Percentiles rank a stretch among this genome's conserved stretches.
phyloP scores from a whole-genome alignment of 2,329 filamentous ascomycete species.

The Diaporthe humulicola region DNA sequence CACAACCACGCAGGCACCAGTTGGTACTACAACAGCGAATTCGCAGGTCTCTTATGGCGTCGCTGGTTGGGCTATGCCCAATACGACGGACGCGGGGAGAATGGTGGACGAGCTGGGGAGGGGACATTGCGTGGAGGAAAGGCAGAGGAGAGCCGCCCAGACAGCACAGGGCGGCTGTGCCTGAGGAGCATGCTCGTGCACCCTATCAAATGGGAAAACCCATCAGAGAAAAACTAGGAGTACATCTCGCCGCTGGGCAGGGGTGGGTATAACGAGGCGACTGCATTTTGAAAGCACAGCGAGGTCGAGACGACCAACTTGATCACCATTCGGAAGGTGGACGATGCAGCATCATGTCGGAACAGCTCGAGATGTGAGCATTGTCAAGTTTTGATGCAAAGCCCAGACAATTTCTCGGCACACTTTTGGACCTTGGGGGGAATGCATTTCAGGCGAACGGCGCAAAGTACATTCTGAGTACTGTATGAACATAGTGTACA shows the following conservation, averaged over 20 bases:
- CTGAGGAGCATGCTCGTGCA: slow-evolving; percentile 84
- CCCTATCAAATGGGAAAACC: slow-evolving; percentile 79
- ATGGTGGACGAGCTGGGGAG: slow-evolving; percentile 62
- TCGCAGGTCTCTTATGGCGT: slow-evolving; percentile 82
- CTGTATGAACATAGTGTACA: slow-evolving; percentile 36
- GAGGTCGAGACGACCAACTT: background rate
- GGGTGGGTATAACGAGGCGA: background rate
- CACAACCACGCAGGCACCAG: slow-evolving; percentile 86
- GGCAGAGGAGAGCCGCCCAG: slow-evolving; percentile 59
- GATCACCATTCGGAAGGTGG: background rate
- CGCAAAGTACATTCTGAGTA: slow-evolving; percentile 34
- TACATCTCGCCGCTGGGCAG: background rate
- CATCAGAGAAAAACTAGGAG: slow-evolving; percentile 52
- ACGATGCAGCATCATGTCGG: background rate
- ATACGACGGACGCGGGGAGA: slow-evolving; percentile 62
- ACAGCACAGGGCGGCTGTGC: slow-evolving; percentile 77
- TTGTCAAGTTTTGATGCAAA: background rate
- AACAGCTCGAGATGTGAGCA: background rate
- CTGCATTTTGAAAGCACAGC: slow-evolving; percentile 22
- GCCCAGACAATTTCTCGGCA: background rate
- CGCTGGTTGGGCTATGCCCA: slow-evolving; percentile 78
- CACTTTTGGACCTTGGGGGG: slow-evolving; percentile 1
- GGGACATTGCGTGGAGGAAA: slow-evolving; percentile 65
- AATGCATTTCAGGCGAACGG: slow-evolving; percentile 37
- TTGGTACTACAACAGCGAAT: slow-evolving; percentile 88